These are phyloP conservation scores for Candida taoyuanica DNA, from an alignment of 805 yeast genomes.

Conservation along the genomic window DNA sequence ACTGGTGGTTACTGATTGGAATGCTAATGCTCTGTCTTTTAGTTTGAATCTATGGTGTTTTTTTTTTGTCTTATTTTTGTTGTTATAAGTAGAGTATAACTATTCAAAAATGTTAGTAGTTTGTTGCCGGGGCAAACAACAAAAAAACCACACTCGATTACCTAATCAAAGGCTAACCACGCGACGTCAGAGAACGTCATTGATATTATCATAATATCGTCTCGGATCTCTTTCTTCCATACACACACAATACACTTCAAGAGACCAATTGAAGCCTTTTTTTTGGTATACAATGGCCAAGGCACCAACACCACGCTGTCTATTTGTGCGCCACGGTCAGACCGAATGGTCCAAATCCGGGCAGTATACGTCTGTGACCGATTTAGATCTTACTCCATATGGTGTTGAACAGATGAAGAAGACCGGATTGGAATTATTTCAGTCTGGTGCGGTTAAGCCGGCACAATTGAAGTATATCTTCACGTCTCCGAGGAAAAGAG, in stretches of 20 bases:
- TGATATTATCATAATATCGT: no score
- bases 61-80: no score
- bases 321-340: slow-evolving; percentile 80
- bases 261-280: no score
- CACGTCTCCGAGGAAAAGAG: slow-evolving; percentile 79
- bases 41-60: no score
- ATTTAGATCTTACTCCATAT: slow-evolving; percentile 67
- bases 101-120: no score
- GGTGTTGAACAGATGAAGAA: slow-evolving; percentile 74
- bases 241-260: no score
- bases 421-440: slow-evolving; percentile 70
- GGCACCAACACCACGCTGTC: slow-evolving; percentile 56
- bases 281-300: slow-evolving; percentile 18
- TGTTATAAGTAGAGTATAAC: no score
- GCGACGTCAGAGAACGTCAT: no score
- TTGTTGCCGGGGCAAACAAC: no score
- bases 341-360: slow-evolving; percentile 96
- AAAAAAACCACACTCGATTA: no score
- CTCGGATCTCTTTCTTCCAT: no score
- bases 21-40: background rate
- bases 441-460: slow-evolving; percentile 62
- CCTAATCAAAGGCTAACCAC: no score
- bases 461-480: slow-evolving; percentile 55
- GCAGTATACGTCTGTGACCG: slow-evolving; percentile 85
- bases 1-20: background rate